Evolutionary conservation across 495 filamentous ascomycete species (phyloP).

Genomic region (Xylaria palmicola): DNA sequence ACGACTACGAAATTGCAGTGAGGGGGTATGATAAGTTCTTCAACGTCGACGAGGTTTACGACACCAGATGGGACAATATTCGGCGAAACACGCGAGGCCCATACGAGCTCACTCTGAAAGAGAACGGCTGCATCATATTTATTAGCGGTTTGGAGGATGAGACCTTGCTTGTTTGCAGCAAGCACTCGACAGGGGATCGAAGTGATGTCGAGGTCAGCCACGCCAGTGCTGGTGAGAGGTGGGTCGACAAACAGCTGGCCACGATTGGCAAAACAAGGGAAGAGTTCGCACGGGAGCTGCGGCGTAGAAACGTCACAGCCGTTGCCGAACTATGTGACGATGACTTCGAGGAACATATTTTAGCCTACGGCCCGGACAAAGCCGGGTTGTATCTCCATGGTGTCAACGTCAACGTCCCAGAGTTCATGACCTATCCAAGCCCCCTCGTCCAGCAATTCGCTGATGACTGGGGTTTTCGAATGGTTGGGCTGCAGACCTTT

Average conservation of each 20-base stretch:
- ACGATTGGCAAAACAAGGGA: slow-evolving; percentile 70
- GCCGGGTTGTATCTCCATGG: slow-evolving; percentile 94
- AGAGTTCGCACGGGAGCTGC: slow-evolving; percentile 73
- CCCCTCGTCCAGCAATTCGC: slow-evolving; percentile 82
- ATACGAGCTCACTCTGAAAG: slow-evolving; percentile 94
- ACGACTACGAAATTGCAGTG: slow-evolving; percentile 71
- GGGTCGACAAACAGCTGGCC: slow-evolving; percentile 77
- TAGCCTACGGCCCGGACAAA: slow-evolving; percentile 80
- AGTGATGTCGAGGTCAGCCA: slow-evolving; percentile 70
- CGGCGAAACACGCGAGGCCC: slow-evolving; percentile 75
- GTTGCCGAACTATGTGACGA: slow-evolving; percentile 98
- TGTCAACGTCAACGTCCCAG: slow-evolving; percentile 88
- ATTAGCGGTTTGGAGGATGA: slow-evolving; percentile 87
- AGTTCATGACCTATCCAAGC: slow-evolving; percentile 81
- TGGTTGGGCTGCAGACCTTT: slow-evolving; percentile 75
- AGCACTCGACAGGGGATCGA: slow-evolving; percentile 87
- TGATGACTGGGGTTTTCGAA: slow-evolving; percentile 90
- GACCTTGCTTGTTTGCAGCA: slow-evolving; percentile 90
- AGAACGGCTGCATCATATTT: slow-evolving; percentile 99
- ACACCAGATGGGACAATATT: slow-evolving; percentile 82
- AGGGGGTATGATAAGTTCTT: slow-evolving; percentile 99
- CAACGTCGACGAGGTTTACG: slow-evolving; percentile 76
- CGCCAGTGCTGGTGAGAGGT: slow-evolving; percentile 78
- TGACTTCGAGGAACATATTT: slow-evolving; percentile 92
- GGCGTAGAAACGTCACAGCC: slow-evolving; percentile 81